Base-by-base conservation (phyloP, 1,284 basidiomycete species). In the Malassezia dermatis region DNA sequence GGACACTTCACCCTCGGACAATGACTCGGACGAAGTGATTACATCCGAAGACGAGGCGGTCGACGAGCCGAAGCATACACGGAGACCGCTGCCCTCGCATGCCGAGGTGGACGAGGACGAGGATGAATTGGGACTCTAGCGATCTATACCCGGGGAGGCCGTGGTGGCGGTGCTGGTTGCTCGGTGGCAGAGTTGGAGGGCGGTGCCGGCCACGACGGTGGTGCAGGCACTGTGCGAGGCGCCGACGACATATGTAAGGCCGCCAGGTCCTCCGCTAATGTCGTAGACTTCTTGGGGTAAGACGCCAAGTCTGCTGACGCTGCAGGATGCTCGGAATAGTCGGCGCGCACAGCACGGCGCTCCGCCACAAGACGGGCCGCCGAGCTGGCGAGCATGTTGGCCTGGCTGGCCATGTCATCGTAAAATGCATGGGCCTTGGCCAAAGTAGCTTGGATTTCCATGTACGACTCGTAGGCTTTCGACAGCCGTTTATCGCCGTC, bases 361-460 rank as follows among this genome's bases (percentile, higher is more conserved):
- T 51, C 26, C 8, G 54, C 43, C 3, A 56, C n/a, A 7, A 51
- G 26, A 13, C 19, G 24, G 15, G 19, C 40, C 1, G 49, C 35
- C 8, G 27, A 15, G 13, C 7, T 10, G 4, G 24, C 26, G 8
- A 51, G 48, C n/a, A 30, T 26, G 34, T 56, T 19, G 1, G 48
- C 43, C 34, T 26, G 12, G 15, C 23, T 12, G 0, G 80, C 81
- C n/a, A 95, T 79, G 60, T 91, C 87, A 5, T 78, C 79, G 75
- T 96, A 95, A 76, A 94, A 98, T 45, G 84, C 83, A 3, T 88
- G 77, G 0, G 89, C 93, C 73, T 90, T 91, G 17, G 84, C 83
- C 45, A 94, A 75, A 3, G 89, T 90, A 64, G 86, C 86, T 11
- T 85, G 78, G 32, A 90, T 85, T 76, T 95, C 88, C 77, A 84